These are phyloP conservation scores for Heterobasidion parviporum DNA, from an alignment of 1,284 basidiomycete genomes.

Conservation along the genomic window DNA sequence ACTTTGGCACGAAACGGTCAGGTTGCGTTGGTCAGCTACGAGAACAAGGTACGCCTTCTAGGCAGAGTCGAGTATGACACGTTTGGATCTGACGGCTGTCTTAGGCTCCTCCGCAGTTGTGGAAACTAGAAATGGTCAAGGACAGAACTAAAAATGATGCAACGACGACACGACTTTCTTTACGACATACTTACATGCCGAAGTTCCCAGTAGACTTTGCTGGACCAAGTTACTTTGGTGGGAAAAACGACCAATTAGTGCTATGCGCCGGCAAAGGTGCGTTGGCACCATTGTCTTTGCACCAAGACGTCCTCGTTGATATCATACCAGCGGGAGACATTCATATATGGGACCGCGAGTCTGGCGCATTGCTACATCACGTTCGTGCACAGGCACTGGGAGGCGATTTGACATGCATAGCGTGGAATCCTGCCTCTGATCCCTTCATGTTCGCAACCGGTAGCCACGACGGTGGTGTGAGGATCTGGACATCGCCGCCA, in stretches of 20 bases:
- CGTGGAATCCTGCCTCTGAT: conserved; percentile 64
- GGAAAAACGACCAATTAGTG: conserved; percentile 66
- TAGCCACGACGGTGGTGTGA: conserved; percentile 64
- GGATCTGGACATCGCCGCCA: conserved; percentile 50
- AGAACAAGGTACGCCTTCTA: conserved; percentile 46
- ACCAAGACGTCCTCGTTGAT: not conserved
- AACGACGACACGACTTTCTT: conserved; percentile 35
- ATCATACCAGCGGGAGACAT: conserved; percentile 55
- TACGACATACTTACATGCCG: conserved; percentile 66
- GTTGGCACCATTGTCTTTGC: not conserved
- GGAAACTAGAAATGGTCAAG: conserved; percentile 63
- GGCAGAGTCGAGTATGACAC: conserved; percentile 3
- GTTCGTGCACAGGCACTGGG: conserved; percentile 50
- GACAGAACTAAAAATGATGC: conserved; percentile 29
- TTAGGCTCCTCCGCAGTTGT: conserved; percentile 72
- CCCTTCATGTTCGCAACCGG: conserved; percentile 77
- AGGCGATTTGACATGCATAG: conserved; percentile 68
- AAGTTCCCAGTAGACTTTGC: conserved; percentile 64
- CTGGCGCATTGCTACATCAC: conserved; percentile 57
- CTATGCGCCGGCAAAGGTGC: conserved; percentile 69
- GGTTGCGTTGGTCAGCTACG: conserved; percentile 63
- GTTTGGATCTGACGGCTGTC: not conserved
- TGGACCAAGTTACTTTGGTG: conserved; percentile 74
- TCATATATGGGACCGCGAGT: conserved; percentile 79
- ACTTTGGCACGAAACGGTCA: conserved; percentile 54